Base-by-base conservation (phyloP, 1,284 basidiomycete genomes). In the Omphalotus olearius region DNA sequence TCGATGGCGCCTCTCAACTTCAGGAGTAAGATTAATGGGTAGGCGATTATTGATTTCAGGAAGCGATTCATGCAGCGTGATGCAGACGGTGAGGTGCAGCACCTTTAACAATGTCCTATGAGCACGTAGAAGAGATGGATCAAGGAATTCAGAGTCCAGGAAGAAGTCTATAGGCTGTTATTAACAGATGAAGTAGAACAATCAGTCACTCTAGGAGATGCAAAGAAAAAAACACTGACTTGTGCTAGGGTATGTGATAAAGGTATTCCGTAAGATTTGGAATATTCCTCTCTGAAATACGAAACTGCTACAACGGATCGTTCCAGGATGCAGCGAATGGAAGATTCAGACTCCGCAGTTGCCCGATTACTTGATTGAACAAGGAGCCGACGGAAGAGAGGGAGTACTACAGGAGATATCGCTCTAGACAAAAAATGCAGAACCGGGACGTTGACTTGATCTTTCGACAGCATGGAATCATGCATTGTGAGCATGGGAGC, bases 381-480 rank as follows among this genome's bases (percentile, higher is more conserved):
- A 28, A 69, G 58, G 52, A 64, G 69, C 16, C 76, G 74, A 42
- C 57, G 60, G 53, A 75, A 61, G 45, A 71, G 61, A 36, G 61
- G 58, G 45, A 71, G 56, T 50, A 70, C 66, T 11, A 59, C 52
- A n/a, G 67, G 66, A 3, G 68, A 57, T 2, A 71, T 59, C 33
- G 70, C 67, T 37, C 73, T 73, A 41, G 71, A 60, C 35, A 74
- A 57, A 60, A 81, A 76, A 50, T 73, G 63, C 46, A 75, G 59
- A 48, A 70, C 62, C 6, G 72, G 66, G 47, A 61, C 52, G 39
- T 57, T 47, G 58, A 58, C 41, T 33, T 53, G 26, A 20, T 47
- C 23, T 16, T 18, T 20, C 17, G 14, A 26, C 2, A 28, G 18
- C 14, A 26, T 16, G 11, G 25, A 25, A 14, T 56, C 55, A 9